phyloP scores from a whole-genome alignment of 306 rosid species.

The Luffa aegyptiaca region DNA sequence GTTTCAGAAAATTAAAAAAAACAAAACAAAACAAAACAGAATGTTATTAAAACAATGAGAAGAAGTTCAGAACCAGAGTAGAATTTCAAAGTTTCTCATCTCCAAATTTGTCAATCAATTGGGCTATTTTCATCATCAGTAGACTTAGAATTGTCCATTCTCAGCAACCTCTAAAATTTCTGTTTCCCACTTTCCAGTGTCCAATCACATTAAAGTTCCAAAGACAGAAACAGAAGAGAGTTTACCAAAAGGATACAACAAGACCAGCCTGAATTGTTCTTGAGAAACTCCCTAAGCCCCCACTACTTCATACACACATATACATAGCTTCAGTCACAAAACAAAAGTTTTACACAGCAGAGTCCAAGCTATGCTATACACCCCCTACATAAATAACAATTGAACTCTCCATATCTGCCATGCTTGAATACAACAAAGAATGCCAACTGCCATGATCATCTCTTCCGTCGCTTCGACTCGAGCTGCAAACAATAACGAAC shows the following conservation, averaged over 20 bases:
- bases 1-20: too few relatives aligned
- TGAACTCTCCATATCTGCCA: conserved; percentile 1
- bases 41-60: neutral
- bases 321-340: neutral
- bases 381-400: conserved; percentile 8
- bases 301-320: neutral
- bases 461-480: conserved; percentile 64
- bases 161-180: neutral
- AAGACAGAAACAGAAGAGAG: neutral
- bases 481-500: conserved; percentile 32
- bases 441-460: conserved; percentile 21
- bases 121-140: neutral
- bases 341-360: neutral
- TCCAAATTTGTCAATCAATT: neutral
- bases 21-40: too few relatives aligned
- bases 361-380: conserved; percentile 9
- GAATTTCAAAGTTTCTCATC: too few relatives aligned
- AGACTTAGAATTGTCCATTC: neutral
- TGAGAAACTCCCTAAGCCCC: neutral
- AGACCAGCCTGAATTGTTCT: neutral
- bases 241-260: neutral
- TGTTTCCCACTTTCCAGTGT: neutral
- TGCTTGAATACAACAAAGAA: neutral
- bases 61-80: neutral
- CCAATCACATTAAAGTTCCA: neutral